Evolutionary conservation across 129 eudicot species (phyloP).

Genomic region (Chrysanthemum makinoi): DNA sequence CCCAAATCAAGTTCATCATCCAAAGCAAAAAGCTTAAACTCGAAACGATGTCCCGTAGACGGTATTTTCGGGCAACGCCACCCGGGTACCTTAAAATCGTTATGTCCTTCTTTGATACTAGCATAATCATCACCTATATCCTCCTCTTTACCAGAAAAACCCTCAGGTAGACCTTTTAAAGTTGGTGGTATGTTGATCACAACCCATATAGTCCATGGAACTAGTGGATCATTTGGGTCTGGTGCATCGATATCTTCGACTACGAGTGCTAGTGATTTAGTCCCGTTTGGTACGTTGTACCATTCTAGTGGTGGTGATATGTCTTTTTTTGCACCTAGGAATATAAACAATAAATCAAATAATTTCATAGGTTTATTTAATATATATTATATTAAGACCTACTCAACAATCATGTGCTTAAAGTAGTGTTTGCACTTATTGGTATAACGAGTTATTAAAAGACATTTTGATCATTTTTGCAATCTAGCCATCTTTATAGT

Average conservation of each 20-base stretch:
- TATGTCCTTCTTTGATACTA: slow-evolving; percentile 62
- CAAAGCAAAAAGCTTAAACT: slow-evolving; percentile 80
- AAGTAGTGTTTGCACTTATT: neutral
- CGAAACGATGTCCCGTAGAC: slow-evolving; percentile 63
- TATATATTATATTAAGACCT: neutral
- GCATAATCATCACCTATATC: slow-evolving; percentile 51
- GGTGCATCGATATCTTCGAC: slow-evolving; percentile 83
- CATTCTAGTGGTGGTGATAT: slow-evolving; percentile 86
- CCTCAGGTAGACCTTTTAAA: slow-evolving; percentile 79
- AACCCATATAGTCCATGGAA: slow-evolving; percentile 81
- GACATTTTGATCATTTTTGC: too few relatives aligned
- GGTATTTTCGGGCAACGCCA: slow-evolving; percentile 68
- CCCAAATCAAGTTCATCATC: slow-evolving; percentile 73
- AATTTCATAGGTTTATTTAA: neutral
- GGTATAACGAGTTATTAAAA: too few relatives aligned
- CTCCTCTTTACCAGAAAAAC: slow-evolving; percentile 63
- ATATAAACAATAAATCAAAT: neutral
- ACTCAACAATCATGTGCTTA: neutral
- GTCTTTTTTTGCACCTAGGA: slow-evolving; percentile 40
- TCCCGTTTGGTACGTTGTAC: slow-evolving; percentile 71
- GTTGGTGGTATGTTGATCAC: slow-evolving; percentile 66
- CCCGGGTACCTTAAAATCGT: slow-evolving; percentile 69
- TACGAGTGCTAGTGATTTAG: slow-evolving; percentile 67
- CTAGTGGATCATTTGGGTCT: slow-evolving; percentile 55
- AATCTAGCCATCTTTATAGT: too few relatives aligned